Evolutionary conservation across 257 asterid genomes (phyloP), one percentile per base, ranked within the genome.

Genomic region (Marsdenia floribunda): DNA sequence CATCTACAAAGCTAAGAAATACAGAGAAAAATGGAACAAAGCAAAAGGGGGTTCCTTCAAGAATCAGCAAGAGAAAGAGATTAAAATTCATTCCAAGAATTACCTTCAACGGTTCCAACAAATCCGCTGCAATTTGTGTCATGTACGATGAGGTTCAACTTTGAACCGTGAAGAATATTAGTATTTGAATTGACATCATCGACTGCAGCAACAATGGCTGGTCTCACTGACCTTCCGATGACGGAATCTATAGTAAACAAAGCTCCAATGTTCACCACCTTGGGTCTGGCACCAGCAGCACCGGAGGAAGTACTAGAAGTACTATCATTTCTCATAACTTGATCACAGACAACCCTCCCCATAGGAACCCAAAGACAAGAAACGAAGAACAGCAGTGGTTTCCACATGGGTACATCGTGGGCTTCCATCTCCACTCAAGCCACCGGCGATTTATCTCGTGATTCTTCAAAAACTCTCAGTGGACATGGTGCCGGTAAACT

Each of bases 91-190:
- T 35, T 26, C 19, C 47, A 71, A 52, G 64, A 26, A 72, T 72
- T 87, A 94, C 97, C 97, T 83, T 90, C 97, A 82, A 92, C 78
- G 21, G 90, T 90, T 70, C 96, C 99, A 76, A 89, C 68, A 80
- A 90, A 94, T 15, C 90, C 96, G 79, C 97, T 94, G 91, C 97
- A 94, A 65, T 92, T 92, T 7, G 99, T 94, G 73, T 94, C 97
- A 84, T 85, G 93, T 71, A 89, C 50, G 29, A 89, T 77, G 75
- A 94, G 91, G 55, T 84, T 90, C 77, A 94, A 77, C 63, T 81
- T 86, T 6, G 87, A 82, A 75, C 84, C 89, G 13, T 82, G 77
- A 46, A 94, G 87, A 69, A 90, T 79, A 71, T 46, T 84, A 24
- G 79, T 22, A 78, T 92, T 92, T 33, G 96, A 79, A 81, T 92